These are phyloP conservation scores for Xanthoceras sorbifolium DNA, from an alignment of 345 rosid genomes.

Conservation along the genomic window DNA sequence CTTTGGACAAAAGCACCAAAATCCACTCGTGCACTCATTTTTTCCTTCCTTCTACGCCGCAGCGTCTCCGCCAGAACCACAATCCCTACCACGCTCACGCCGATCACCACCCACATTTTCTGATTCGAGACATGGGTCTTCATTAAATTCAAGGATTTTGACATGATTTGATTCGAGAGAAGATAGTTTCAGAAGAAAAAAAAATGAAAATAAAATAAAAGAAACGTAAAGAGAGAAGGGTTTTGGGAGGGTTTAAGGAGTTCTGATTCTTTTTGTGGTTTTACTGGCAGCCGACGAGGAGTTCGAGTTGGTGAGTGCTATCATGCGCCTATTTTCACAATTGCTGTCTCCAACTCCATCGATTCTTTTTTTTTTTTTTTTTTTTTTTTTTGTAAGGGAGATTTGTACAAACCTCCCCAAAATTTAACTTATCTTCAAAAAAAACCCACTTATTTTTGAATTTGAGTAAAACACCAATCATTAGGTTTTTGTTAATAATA, in stretches of 20 bases:
- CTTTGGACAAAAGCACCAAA: conserved; percentile 79
- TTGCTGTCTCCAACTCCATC: background rate
- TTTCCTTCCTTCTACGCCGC: conserved; percentile 53
- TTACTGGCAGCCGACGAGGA: background rate
- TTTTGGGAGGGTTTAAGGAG: conserved; percentile 13
- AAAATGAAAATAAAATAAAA: background rate
- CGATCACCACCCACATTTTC: conserved; percentile 76
- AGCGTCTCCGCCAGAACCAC: conserved; percentile 66
- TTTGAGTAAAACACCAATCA: too few species aligned
- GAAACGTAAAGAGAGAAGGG: background rate
- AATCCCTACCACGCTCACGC: conserved; percentile 76
- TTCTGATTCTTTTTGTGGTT: background rate
- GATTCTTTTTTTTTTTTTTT: too few species aligned
- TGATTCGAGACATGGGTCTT: conserved; percentile 58
- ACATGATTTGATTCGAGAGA: conserved; percentile 29
- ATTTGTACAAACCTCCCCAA: too few species aligned
- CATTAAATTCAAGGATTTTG: conserved; percentile 47
- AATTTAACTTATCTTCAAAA: too few species aligned
- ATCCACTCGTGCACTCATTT: conserved; percentile 42
- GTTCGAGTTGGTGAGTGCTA: background rate
- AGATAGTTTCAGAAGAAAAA: background rate
- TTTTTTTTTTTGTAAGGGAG: too few species aligned
- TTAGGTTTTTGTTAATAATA: too few species aligned
- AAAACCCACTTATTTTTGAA: too few species aligned
- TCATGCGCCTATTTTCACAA: background rate